Percentiles rank a stretch among this genome's conserved stretches.
These are phyloP conservation scores for Oryza australiensis DNA, from an alignment of 176 grass and related monocot species.

Conservation along the genomic window DNA sequence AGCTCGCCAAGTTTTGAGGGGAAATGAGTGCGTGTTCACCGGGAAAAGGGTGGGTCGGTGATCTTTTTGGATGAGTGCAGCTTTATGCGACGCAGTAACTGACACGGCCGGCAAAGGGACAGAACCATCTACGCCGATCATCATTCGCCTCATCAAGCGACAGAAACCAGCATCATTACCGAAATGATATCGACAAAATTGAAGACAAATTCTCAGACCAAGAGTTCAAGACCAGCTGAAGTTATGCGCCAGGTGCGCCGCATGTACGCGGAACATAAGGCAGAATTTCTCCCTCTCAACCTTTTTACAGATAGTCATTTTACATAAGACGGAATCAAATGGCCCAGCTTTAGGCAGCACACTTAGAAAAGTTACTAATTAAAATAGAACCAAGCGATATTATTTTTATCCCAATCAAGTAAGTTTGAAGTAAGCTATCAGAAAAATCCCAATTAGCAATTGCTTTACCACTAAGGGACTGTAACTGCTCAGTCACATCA, in stretches of 20 bases:
- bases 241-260: neutral
- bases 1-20: neutral
- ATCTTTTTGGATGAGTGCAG: neutral
- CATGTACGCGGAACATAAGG: neutral
- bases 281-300: neutral
- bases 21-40: neutral
- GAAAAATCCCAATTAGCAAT: neutral
- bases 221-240: neutral
- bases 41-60: neutral
- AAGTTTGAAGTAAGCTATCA: slow-evolving; percentile 15
- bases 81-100: neutral
- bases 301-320: neutral
- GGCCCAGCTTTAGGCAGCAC: neutral
- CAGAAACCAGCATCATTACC: neutral
- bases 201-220: neutral
- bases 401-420: slow-evolving; percentile 22
- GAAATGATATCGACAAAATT: neutral
- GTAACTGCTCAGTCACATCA: slow-evolving; percentile 18
- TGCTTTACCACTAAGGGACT: slow-evolving; percentile 37
- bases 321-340: neutral
- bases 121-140: neutral
- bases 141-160: neutral
- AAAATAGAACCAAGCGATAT: neutral
- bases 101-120: neutral
- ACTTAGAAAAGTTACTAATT: neutral